These are phyloP conservation scores for Peronospora belbahrii DNA, from an alignment of 352 stramenopile genomes.

Conservation along the genomic window DNA sequence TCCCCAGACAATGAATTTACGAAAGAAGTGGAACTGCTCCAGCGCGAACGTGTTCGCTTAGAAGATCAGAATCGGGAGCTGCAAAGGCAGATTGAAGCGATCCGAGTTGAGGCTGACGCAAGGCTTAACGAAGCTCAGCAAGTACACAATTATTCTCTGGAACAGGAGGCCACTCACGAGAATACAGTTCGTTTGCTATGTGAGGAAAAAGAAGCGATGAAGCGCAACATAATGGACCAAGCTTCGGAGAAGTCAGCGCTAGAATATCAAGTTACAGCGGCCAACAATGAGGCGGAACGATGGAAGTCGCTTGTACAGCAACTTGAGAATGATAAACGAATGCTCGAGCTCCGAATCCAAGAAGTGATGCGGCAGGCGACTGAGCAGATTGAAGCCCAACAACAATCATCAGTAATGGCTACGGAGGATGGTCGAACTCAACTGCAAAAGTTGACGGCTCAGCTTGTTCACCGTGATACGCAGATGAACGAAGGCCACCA, in stretches of 20 bases:
- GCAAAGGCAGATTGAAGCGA: conserved; percentile 34
- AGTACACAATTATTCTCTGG: conserved; percentile 28
- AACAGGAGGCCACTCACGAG: conserved; percentile 46
- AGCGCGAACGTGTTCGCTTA: conserved; percentile 42
- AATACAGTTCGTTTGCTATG: conserved; percentile 40
- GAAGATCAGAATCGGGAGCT: conserved; percentile 57
- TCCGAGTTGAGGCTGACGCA: conserved; percentile 30
- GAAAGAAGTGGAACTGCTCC: conserved; percentile 47
- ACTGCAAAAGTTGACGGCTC: conserved; percentile 29
- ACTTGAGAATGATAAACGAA: conserved; percentile 46
- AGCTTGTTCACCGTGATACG: conserved; percentile 37
- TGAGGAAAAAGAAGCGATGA: conserved; percentile 59
- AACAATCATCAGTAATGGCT: conserved; percentile 33
- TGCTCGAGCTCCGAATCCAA: conserved; percentile 40
- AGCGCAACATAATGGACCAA: conserved; percentile 34
- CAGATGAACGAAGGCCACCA: conserved; percentile 40
- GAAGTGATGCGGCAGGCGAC: conserved; percentile 43
- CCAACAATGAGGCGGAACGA: conserved; percentile 31
- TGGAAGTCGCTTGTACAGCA: conserved; percentile 29
- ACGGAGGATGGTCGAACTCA: conserved; percentile 39
- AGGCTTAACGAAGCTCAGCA: conserved; percentile 46
- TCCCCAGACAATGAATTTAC: conserved; percentile 44
- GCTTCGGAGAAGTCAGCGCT: conserved; percentile 43
- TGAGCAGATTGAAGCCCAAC: conserved; percentile 39
- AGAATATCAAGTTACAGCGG: conserved; percentile 40